phyloP scores from a whole-genome alignment of 1,284 basidiomycete genomes.

The Coniferiporia weirii region DNA sequence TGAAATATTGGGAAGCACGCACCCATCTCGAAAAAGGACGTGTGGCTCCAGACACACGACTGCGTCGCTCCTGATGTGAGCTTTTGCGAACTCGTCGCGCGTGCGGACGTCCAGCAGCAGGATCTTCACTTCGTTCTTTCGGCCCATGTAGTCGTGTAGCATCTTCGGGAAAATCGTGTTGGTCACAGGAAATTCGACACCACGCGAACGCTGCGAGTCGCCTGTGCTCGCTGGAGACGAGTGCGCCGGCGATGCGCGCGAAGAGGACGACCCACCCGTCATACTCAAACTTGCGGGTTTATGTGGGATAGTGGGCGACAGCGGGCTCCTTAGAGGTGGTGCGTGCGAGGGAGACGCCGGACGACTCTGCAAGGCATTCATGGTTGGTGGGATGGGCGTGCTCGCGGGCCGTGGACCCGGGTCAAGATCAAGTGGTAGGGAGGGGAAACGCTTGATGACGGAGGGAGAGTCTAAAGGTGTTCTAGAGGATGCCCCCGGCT shows the following conservation, averaged over 20 bases:
- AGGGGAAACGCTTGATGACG: conserved; percentile 35
- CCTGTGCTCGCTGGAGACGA: conserved; percentile 14
- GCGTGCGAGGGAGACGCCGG: conserved; percentile 49
- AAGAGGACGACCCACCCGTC: conserved; percentile 23
- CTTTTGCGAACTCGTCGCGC: conserved; percentile 69
- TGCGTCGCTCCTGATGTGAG: conserved; percentile 66
- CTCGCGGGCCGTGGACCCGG: conserved; percentile 57
- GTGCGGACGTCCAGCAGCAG: conserved; percentile 82
- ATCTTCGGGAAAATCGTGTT: conserved; percentile 59
- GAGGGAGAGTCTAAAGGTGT: conserved; percentile 23
- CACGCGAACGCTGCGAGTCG: conserved; percentile 25
- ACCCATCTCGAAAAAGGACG: conserved; percentile 67
- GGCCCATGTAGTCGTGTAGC: conserved; percentile 54
- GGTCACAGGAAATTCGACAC: conserved; percentile 41
- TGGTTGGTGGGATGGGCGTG: conserved; percentile 59
- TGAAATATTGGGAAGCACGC: conserved; percentile 27
- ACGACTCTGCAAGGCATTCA: conserved; percentile 53
- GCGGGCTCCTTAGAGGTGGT: conserved; percentile 19
- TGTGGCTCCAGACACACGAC: conserved; percentile 85
- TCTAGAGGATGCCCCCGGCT: conserved; percentile 29
- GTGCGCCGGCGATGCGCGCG: conserved; percentile 7
- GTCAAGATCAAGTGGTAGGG: conserved; percentile 56
- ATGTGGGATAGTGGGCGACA: conserved; percentile 35
- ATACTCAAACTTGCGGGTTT: conserved; percentile 37
- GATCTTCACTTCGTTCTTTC: conserved; percentile 49